Percentiles rank a stretch among this genome's conserved stretches.
Evolutionary conservation across 305 asterid species (phyloP).

Genomic region (Withania somnifera): DNA sequence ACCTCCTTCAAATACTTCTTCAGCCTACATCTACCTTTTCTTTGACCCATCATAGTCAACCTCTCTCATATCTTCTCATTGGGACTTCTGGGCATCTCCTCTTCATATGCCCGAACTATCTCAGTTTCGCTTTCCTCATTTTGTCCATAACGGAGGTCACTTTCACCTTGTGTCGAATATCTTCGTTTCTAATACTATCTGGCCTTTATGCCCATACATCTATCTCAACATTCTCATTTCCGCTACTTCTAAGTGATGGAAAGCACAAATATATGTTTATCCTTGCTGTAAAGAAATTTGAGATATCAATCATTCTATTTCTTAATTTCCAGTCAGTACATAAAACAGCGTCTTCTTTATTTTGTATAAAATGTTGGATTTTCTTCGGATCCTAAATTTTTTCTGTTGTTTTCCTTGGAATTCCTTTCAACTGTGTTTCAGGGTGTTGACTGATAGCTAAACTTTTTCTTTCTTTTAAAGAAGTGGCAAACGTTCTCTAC

Average conservation of each 20-base stretch:
- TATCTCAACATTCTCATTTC: background rate
- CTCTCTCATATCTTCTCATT: background rate
- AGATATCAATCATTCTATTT: background rate
- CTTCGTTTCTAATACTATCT: background rate
- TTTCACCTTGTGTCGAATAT: background rate
- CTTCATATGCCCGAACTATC: background rate
- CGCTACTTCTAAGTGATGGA: background rate
- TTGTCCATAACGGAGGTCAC: background rate
- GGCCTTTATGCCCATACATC: background rate
- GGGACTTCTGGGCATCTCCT: background rate
- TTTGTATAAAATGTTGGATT: background rate
- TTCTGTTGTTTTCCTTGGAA: background rate
- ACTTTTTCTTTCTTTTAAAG: constrained; percentile 56
- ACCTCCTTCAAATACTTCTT: background rate
- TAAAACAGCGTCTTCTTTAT: background rate
- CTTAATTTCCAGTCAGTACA: background rate
- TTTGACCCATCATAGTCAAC: background rate
- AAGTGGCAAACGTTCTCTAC: constrained; percentile 69
- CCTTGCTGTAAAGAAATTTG: background rate
- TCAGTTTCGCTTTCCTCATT: background rate
- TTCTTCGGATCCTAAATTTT: background rate
- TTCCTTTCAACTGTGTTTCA: constrained; percentile 21
- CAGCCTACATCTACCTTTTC: background rate
- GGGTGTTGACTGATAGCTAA: constrained; percentile 49
- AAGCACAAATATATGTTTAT: background rate